Conservation (phyloP, 495 filamentous ascomycete genomes). For the Halenospora varia region DNA sequence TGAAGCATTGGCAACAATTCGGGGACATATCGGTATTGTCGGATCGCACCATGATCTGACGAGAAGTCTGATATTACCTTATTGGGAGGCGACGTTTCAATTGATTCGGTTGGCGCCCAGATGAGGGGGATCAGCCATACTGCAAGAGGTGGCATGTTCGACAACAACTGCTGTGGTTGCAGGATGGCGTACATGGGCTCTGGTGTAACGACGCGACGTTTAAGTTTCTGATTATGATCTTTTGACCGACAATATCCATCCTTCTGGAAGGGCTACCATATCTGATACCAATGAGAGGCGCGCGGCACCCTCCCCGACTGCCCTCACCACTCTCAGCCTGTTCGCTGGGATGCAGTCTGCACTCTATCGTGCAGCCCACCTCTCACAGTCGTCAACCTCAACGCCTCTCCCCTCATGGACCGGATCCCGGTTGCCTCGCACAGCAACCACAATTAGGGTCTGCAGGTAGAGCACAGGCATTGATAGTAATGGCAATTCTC, state of each 20-base stretch:
- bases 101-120: neutral
- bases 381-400: neutral
- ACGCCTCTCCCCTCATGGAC: neutral
- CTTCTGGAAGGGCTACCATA: neutral
- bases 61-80: neutral
- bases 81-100: neutral
- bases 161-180: constrained; percentile 10
- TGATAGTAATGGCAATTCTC: neutral
- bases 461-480: neutral
- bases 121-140: constrained; percentile 1
- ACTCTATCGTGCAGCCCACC: neutral
- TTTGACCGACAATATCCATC: neutral
- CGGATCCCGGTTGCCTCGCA: too few relatives aligned
- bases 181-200: neutral
- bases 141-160: constrained; percentile 1
- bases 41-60: constrained; percentile 2
- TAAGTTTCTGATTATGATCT: neutral
- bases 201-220: neutral
- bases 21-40: neutral
- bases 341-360: neutral
- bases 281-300: neutral
- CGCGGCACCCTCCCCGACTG: neutral
- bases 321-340: neutral
- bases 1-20: too few relatives aligned
- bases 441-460: too few relatives aligned